Percentiles rank a stretch among this genome's conserved stretches.
phyloP scores from a whole-genome alignment of 768 basidiomycete species.

The Terana coerulea region DNA sequence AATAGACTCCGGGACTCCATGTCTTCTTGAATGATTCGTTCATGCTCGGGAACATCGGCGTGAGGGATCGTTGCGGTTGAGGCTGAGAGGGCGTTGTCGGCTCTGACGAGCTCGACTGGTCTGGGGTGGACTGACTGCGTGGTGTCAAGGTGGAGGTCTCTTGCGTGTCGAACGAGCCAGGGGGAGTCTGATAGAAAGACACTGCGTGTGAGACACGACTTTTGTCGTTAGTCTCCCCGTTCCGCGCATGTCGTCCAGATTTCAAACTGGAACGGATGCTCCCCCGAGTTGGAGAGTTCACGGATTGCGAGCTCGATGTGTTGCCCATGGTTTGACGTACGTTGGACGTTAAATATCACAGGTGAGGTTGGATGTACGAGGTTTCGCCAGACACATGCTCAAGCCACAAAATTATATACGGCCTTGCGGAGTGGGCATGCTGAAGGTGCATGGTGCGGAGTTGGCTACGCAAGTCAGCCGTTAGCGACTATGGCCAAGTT shows the following conservation, averaged over 20 bases:
- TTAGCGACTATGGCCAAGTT: too few species aligned
- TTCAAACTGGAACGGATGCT: conserved; percentile 4
- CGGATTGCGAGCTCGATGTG: conserved; percentile 3
- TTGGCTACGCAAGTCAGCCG: background rate
- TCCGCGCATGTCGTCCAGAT: too few species aligned
- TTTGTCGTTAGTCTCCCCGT: too few species aligned
- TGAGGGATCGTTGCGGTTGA: background rate
- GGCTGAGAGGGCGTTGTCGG: background rate
- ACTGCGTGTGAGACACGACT: conserved; percentile 5
- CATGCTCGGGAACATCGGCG: background rate
- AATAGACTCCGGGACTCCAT: conserved; percentile 20
- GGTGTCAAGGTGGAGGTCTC: background rate
- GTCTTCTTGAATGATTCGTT: background rate
- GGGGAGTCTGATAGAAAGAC: conserved; percentile 9
- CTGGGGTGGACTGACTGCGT: background rate
- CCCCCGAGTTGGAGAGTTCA: background rate
- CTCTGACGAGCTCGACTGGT: background rate
- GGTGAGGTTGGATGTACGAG: background rate
- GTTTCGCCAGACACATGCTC: background rate
- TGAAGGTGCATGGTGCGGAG: background rate
- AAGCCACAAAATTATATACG: background rate
- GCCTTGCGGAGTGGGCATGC: background rate
- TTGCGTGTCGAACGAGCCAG: conserved; percentile 4
- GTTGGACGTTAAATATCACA: too few species aligned
- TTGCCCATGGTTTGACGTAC: conserved; percentile 9